A percentile compares a stretch with the other conserved stretches of the same genome.
phyloP scores from a whole-genome alignment of 2,329 filamentous ascomycete genomes.

The Aspergillus oerlinghausenensis region DNA sequence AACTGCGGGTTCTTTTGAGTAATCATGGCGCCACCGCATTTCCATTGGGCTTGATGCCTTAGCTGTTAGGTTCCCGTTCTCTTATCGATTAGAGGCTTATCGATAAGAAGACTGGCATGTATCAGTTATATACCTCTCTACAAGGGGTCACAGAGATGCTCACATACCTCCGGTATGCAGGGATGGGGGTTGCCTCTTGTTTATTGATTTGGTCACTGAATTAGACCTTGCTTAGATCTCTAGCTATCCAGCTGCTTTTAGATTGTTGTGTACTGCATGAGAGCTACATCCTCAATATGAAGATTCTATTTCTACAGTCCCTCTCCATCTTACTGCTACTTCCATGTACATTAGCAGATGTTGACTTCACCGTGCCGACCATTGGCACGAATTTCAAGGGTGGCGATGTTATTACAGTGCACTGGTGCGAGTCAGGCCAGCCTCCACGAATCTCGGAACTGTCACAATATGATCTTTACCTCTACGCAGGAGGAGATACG shows the following conservation, averaged over 20 bases:
- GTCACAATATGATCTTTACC: conserved; percentile 52
- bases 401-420: conserved; percentile 49
- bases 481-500: conserved; percentile 58
- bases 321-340: conserved; percentile 36
- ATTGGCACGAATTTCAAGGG: conserved; percentile 48
- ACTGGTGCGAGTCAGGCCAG: conserved; percentile 54
- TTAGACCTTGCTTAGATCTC: neutral
- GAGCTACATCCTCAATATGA: conserved; percentile 22
- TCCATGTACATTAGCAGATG: conserved; percentile 46
- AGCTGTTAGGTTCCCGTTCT: neutral
- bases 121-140: neutral
- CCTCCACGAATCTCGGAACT: conserved; percentile 49
- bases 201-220: neutral
- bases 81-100: neutral
- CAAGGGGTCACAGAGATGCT: neutral
- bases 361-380: conserved; percentile 51
- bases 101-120: neutral
- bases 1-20: neutral
- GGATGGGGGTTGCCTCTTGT: conserved; percentile 1
- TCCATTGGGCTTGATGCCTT: neutral
- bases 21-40: neutral
- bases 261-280: neutral
- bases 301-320: conserved; percentile 19
- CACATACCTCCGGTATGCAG: conserved; percentile 6
- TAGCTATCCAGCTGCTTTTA: neutral